Percentiles rank a stretch among this genome's conserved stretches.
phyloP scores from a whole-genome alignment of 2,329 filamentous ascomycete genomes.

The Neofusicoccum sp. region DNA sequence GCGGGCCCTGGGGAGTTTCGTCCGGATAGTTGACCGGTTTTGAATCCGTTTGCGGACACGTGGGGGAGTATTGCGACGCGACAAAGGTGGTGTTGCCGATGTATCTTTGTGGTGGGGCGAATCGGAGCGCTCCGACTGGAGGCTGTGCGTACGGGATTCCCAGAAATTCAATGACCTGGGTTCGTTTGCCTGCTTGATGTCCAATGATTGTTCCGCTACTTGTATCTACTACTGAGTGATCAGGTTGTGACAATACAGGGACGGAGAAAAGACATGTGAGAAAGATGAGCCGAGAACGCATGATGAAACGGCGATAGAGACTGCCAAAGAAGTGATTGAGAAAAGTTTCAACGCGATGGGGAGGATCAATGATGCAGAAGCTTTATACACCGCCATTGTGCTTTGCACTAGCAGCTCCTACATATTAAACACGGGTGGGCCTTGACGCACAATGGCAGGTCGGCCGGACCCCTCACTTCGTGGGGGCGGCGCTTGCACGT shows the following conservation, averaged over 20 bases:
- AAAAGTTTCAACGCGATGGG: neutral
- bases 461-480: neutral
- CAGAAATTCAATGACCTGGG: conserved; percentile 32
- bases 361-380: neutral
- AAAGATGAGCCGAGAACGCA: neutral
- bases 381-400: neutral
- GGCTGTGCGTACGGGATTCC: conserved; percentile 37
- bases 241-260: neutral
- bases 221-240: neutral
- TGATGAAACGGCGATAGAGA: neutral
- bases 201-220: conserved; percentile 32
- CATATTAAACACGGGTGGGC: neutral
- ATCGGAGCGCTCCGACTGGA: conserved; percentile 34
- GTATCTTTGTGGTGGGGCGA: conserved; percentile 32
- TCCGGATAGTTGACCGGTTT: neutral
- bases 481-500: neutral
- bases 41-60: neutral
- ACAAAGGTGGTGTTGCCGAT: conserved; percentile 24
- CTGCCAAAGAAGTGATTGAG: neutral
- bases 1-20: neutral
- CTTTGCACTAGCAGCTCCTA: neutral
- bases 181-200: conserved; percentile 28
- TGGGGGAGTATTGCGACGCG: conserved; percentile 20
- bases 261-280: neutral
- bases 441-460: neutral